Conservation (phyloP, 2,329 filamentous ascomycete species). For the Alternaria arbusti region DNA sequence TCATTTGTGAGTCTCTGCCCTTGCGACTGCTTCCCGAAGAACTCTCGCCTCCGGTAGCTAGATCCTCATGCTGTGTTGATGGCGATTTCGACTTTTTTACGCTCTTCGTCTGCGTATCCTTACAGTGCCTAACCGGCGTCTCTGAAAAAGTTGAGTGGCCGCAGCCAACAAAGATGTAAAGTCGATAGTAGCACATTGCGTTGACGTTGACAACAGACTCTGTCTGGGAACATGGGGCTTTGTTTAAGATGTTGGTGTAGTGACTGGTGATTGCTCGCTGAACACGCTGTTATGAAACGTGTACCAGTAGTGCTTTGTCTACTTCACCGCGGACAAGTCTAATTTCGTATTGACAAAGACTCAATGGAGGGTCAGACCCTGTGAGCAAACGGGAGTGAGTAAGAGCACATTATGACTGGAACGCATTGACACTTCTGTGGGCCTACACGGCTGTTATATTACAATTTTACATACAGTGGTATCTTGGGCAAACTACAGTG, state of each 20-base stretch:
- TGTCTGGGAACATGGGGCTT: neutral
- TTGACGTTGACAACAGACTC: neutral
- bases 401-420: neutral
- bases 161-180: conserved; percentile 52
- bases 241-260: neutral
- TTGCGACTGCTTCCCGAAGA: neutral
- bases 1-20: neutral
- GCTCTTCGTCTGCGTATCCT: conserved; percentile 12
- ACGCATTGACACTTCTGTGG: neutral
- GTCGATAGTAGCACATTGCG: conserved; percentile 53
- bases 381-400: neutral
- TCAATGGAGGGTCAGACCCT: neutral
- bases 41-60: neutral
- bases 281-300: neutral
- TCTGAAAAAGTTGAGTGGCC: conserved; percentile 49
- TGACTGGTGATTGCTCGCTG: neutral
- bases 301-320: neutral
- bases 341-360: neutral
- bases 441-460: neutral
- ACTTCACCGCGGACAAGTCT: neutral
- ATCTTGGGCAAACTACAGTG: neutral
- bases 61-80: neutral
- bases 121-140: conserved; percentile 45
- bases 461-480: neutral
- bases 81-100: neutral